Conservation (phyloP, 2,329 filamentous ascomycete species). For the Talaromyces islandicus region DNA sequence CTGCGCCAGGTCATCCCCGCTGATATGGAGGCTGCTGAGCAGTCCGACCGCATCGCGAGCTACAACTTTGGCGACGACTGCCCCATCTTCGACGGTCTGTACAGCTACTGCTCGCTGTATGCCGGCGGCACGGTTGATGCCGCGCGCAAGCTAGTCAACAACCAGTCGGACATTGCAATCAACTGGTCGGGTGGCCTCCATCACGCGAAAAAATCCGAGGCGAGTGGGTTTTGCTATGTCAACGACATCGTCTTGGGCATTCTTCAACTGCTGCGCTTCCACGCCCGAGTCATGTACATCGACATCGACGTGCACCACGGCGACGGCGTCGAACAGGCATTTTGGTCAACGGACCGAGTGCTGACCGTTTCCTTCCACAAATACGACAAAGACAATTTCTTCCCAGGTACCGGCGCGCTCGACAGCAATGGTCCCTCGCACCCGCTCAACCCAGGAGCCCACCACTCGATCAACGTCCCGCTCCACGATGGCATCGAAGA, state of each 20-base stretch:
- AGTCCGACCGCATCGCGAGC: slow-evolving; percentile 52
- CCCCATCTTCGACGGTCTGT: slow-evolving; percentile 91
- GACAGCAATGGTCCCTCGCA: slow-evolving; percentile 79
- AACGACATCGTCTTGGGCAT: slow-evolving; percentile 97
- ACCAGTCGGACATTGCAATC: slow-evolving; percentile 90
- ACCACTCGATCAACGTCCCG: slow-evolving; percentile 86
- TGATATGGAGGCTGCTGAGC: slow-evolving; percentile 59
- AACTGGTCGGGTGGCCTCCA: slow-evolving; percentile 97
- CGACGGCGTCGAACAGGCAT: slow-evolving; percentile 85
- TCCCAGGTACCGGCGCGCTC: slow-evolving; percentile 83
- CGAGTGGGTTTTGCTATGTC: slow-evolving; percentile 96
- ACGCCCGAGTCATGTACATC: slow-evolving; percentile 86
- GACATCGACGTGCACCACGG: slow-evolving; percentile 92
- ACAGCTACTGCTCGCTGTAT: slow-evolving; percentile 91
- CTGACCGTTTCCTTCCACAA: slow-evolving; percentile 97
- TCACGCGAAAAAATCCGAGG: slow-evolving; percentile 90
- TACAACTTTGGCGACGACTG: slow-evolving; percentile 94
- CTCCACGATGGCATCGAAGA: slow-evolving; percentile 88
- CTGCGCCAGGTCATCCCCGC: slow-evolving; percentile 66
- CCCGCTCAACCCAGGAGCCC: slow-evolving; percentile 78
- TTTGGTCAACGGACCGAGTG: slow-evolving; percentile 81
- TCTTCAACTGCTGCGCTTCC: slow-evolving; percentile 73
- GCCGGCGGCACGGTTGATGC: slow-evolving; percentile 87
- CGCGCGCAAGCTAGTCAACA: slow-evolving; percentile 77
- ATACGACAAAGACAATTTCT: slow-evolving; percentile 79